These are phyloP conservation scores for Fagus crenata DNA, from an alignment of 306 rosid genomes.

Conservation along the genomic window DNA sequence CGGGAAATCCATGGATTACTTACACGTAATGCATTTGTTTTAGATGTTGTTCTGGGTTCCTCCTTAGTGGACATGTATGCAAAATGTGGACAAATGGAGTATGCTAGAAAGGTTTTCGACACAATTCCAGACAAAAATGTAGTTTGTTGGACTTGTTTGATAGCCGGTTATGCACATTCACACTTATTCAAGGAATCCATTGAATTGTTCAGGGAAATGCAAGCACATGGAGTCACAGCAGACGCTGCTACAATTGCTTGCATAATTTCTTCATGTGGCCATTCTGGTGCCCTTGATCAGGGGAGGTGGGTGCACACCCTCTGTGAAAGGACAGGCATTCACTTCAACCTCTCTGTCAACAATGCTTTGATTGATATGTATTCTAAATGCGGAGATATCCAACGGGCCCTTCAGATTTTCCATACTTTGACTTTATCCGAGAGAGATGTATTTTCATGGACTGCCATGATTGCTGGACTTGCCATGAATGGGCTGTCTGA, in stretches of 20 bases:
- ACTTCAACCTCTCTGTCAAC: constrained; percentile 12
- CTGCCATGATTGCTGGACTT: constrained; percentile 28
- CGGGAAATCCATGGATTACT: constrained; percentile 21
- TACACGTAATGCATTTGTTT: background rate
- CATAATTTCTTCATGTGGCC: constrained; percentile 21
- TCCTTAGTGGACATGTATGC: constrained; percentile 24
- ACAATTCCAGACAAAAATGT: constrained; percentile 19
- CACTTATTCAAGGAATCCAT: constrained; percentile 13
- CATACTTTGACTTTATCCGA: background rate
- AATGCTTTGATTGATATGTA: constrained; percentile 31
- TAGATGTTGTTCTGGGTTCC: constrained; percentile 18
- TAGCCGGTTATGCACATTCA: constrained; percentile 15
- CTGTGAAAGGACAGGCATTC: constrained; percentile 12
- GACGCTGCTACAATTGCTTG: constrained; percentile 22
- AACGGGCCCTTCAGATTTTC: constrained; percentile 21
- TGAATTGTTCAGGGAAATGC: constrained; percentile 27
- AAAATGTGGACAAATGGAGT: constrained; percentile 15
- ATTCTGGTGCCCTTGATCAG: constrained; percentile 22
- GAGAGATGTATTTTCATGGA: constrained; percentile 27
- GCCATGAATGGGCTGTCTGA: constrained; percentile 22
- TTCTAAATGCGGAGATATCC: constrained; percentile 23
- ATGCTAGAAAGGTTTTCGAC: constrained; percentile 20
- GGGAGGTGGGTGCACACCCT: constrained; percentile 23
- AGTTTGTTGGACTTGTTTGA: constrained; percentile 31
- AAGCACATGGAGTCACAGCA: constrained; percentile 1